Base-by-base conservation (phyloP, 768 basidiomycete genomes). In the Mrakia gelida region DNA sequence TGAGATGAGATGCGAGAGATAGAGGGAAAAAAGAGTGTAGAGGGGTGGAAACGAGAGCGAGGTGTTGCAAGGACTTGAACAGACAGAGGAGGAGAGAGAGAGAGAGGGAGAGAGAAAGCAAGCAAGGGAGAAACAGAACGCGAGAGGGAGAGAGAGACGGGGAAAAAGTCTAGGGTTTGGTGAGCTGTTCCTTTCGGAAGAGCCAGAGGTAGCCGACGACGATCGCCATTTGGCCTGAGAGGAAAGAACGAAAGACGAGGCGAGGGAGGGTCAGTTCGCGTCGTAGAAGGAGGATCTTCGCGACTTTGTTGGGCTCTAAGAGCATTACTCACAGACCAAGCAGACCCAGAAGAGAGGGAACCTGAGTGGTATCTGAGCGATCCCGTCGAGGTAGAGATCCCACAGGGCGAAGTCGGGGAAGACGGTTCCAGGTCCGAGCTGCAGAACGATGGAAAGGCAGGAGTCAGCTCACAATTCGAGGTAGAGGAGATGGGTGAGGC, bases 271-370 rank as follows among this genome's bases (percentile, higher is more conserved):
- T 21, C 18, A 56, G 54, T 9, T 8, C 18, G 54, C 3, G 18
- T 56, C 21, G 21, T 1, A 7, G 21, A 21, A 56, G 10, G 23
- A 8, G 54, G 38, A 38, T 38, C 38, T 38, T 38, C 38, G 38
- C 38, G 38, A 38, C 38, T 3, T 38, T 38, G 38, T 38, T 38
- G 38, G 4, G 38, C 38, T 38, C 38, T 38, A 38, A 3, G 38
- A 8, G 38, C 38, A 8, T 38, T 38, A 56, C 54, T 23, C 54
- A 59, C 78, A 79, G 49, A 54, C 13, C 32, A 79, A 41, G 70
- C 78, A 79, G 43, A 79, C 75, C 78, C 78, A 79, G 62, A 79
- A 79, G 68, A 79, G 73, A 28, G 78, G 78, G 59, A 68, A 75
- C 28, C 71, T 56, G 13, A 79, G 38, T 0, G 78, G 78, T 18